Percentiles rank a stretch among this genome's conserved stretches.
Conservation (phyloP, 2,329 filamentous ascomycete genomes). For the Neofusicoccum cordaticola region DNA sequence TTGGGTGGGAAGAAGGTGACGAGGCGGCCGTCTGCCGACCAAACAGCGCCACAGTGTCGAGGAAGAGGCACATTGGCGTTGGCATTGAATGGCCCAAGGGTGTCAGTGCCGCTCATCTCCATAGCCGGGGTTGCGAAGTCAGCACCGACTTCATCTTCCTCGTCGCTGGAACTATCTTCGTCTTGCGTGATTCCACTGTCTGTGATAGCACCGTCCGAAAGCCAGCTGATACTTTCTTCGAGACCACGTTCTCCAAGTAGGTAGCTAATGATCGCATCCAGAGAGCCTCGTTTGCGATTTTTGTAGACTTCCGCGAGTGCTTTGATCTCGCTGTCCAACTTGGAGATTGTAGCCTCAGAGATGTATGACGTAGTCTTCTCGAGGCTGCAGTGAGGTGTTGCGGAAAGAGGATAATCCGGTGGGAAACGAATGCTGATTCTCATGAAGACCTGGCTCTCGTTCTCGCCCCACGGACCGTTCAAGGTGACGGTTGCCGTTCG, state of each 20-base stretch:
- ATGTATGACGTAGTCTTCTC: constrained; percentile 57
- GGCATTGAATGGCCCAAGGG: constrained; percentile 55
- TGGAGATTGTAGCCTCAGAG: constrained; percentile 48
- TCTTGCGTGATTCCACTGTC: constrained; percentile 32
- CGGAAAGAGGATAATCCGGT: constrained; percentile 50
- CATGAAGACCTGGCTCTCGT: constrained; percentile 53
- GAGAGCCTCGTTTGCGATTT: constrained; percentile 51
- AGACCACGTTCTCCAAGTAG: constrained; percentile 58
- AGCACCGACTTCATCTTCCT: constrained; percentile 59
- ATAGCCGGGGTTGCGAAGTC: constrained; percentile 43
- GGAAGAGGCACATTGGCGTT: constrained; percentile 64
- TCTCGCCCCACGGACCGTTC: constrained; percentile 58
- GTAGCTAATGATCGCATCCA: constrained; percentile 62
- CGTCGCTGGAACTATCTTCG: constrained; percentile 81
- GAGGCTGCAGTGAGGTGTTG: constrained; percentile 52
- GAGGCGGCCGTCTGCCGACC: constrained; percentile 56
- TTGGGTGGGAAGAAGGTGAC: constrained; percentile 58
- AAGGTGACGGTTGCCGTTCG: constrained; percentile 56
- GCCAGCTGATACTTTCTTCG: constrained; percentile 53
- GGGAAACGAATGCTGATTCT: constrained; percentile 60
- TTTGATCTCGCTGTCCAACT: constrained; percentile 51
- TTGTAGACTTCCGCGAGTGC: constrained; percentile 56
- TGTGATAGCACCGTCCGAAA: constrained; percentile 58
- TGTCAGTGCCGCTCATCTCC: constrained; percentile 49
- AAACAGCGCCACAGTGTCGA: constrained; percentile 57